Percentiles rank a stretch among this genome's conserved stretches.
Conservation (phyloP, 2,329 filamentous ascomycete species). For the Phialophora chinensis region DNA sequence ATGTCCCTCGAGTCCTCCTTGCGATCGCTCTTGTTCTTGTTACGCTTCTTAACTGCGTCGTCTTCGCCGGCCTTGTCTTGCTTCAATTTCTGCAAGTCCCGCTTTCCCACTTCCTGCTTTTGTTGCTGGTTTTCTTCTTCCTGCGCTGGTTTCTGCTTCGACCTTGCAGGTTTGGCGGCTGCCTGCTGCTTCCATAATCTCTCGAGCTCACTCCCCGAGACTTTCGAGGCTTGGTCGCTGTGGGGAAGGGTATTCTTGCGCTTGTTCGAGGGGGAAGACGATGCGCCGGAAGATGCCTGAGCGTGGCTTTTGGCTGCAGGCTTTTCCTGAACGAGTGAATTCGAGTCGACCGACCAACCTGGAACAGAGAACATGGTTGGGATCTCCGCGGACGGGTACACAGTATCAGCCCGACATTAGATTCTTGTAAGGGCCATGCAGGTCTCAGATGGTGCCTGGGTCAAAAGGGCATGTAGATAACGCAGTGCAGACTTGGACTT, state of each 20-base stretch:
- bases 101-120: not conserved
- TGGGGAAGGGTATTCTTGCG: conserved; percentile 51
- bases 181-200: conserved; percentile 75
- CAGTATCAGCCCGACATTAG: conserved; percentile 10
- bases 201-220: conserved; percentile 73
- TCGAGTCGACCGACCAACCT: conserved; percentile 79
- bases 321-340: conserved; percentile 39
- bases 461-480: conserved; percentile 3
- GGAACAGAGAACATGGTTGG: conserved; percentile 83
- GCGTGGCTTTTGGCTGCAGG: conserved; percentile 42
- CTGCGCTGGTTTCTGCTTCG: conserved; percentile 5
- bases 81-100: not conserved
- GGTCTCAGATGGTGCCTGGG: conserved; percentile 22
- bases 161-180: conserved; percentile 23
- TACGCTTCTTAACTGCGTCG: not conserved
- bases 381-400: not conserved
- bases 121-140: not conserved
- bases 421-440: conserved; percentile 23
- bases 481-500: not conserved
- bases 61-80: not conserved
- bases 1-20: not conserved
- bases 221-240: conserved; percentile 42
- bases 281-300: conserved; percentile 9
- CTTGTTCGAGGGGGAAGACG: conserved; percentile 52
- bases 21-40: not conserved